A percentile compares a stretch with the other conserved stretches of the same genome.
Evolutionary conservation across 768 basidiomycete genomes (phyloP).

Genomic region (Mycena galericulata): DNA sequence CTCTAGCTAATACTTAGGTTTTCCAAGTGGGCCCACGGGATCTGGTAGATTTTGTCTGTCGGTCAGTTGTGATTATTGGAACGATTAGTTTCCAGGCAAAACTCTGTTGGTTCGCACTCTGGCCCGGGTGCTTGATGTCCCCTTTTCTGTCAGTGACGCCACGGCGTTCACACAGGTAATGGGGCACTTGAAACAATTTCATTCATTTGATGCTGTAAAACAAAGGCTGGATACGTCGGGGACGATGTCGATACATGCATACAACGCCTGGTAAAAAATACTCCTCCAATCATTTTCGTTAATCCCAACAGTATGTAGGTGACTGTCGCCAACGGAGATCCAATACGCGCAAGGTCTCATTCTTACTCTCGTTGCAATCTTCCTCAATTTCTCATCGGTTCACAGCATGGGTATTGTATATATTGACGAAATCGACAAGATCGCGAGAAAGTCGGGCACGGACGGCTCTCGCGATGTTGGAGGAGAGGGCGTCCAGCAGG

Average conservation of each 20-base stretch:
- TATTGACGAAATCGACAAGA: slow-evolving; percentile 97
- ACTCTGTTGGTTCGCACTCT: slow-evolving; percentile 91
- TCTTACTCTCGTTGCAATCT: slow-evolving; percentile 6
- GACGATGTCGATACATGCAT: slow-evolving; percentile 96
- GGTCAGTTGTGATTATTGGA: slow-evolving; percentile 1
- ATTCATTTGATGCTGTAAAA: slow-evolving; percentile 15
- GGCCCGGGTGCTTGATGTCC: slow-evolving; percentile 92
- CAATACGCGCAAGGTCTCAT: slow-evolving; percentile 80
- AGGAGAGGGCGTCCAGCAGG: slow-evolving; percentile 97
- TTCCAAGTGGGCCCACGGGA: slow-evolving; percentile 81
- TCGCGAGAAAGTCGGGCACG: slow-evolving; percentile 76
- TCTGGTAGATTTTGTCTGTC: slow-evolving; percentile 63
- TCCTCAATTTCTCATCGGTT: not conserved
- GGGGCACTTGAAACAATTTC: slow-evolving; percentile 9
- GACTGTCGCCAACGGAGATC: slow-evolving; percentile 92
- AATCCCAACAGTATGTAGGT: slow-evolving; percentile 57
- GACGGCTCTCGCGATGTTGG: slow-evolving; percentile 90
- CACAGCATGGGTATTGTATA: slow-evolving; percentile 93
- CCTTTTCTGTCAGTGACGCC: slow-evolving; percentile 94
- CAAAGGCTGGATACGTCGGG: slow-evolving; percentile 88
- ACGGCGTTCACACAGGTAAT: slow-evolving; percentile 91
- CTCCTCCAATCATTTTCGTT: not conserved
- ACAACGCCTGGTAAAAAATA: slow-evolving; percentile 79
- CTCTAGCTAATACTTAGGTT: slow-evolving; percentile 5
- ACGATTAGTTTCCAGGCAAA: slow-evolving; percentile 67